Evolutionary conservation across 208 protist species (phyloP).

Genomic region (Crithidia thermophila): DNA sequence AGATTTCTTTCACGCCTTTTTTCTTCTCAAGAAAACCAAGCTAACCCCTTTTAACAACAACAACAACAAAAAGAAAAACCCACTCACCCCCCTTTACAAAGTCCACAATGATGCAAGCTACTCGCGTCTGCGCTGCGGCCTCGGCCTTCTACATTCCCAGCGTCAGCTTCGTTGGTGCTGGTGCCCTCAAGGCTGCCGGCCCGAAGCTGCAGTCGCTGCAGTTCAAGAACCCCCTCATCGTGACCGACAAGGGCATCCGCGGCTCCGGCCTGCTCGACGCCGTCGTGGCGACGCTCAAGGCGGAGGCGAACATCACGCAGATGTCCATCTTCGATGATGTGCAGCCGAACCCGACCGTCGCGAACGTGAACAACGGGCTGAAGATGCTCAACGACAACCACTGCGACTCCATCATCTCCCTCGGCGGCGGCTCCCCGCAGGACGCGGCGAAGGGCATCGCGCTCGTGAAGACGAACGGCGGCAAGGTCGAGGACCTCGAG

Average conservation of each 20-base stretch:
- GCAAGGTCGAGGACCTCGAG: conserved; percentile 64
- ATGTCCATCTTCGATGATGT: conserved; percentile 59
- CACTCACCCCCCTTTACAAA: too few species aligned
- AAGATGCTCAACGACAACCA: conserved; percentile 50
- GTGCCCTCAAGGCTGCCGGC: conserved; percentile 57
- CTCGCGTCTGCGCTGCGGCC: conserved; percentile 39
- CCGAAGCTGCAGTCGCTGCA: conserved; percentile 58
- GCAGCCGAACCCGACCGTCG: conserved; percentile 68
- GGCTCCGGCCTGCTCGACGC: conserved; percentile 58
- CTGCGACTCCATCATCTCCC: conserved; percentile 69
- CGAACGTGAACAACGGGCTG: conserved; percentile 58
- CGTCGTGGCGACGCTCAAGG: conserved; percentile 53
- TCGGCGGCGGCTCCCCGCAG: conserved; percentile 90
- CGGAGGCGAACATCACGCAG: conserved; percentile 49
- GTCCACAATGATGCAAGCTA: conserved; percentile 42
- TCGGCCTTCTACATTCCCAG: conserved; percentile 65
- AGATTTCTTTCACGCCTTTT: neutral
- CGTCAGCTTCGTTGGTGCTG: conserved; percentile 61
- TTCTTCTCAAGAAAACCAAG: too few species aligned
- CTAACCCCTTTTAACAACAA: conserved; percentile 4
- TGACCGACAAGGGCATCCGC: conserved; percentile 70
- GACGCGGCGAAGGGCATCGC: conserved; percentile 88
- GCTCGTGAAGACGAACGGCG: conserved; percentile 74
- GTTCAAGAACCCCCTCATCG: conserved; percentile 72
- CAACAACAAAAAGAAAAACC: conserved; percentile 12